Conservation (phyloP, 169 alveolate species). For the Plasmodium fragile region DNA sequence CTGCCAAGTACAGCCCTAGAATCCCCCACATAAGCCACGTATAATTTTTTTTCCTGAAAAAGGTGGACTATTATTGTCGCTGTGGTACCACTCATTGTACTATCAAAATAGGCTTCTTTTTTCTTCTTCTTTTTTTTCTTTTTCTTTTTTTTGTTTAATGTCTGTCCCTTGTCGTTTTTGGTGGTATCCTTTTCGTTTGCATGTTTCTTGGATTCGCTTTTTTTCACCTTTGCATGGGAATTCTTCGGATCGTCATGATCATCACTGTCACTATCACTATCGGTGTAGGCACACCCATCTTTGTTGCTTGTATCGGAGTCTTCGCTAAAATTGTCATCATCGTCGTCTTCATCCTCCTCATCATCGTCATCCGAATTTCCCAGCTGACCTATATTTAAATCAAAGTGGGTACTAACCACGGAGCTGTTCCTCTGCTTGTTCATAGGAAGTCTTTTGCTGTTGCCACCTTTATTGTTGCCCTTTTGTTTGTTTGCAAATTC, state of each 20-base stretch:
- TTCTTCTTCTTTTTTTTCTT: slow-evolving; percentile 49
- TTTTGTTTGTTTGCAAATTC: not conserved
- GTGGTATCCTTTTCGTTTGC: slow-evolving; percentile 12
- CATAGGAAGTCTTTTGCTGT: not conserved
- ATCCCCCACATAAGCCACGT: slow-evolving; percentile 91
- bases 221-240: not conserved
- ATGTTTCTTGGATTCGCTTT: slow-evolving; percentile 6
- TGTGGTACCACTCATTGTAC: slow-evolving; percentile 87
- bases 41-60: slow-evolving; percentile 77
- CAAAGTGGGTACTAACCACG: not conserved
- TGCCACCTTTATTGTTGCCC: not conserved
- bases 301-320: not conserved
- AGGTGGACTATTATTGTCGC: slow-evolving; percentile 82
- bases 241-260: slow-evolving; percentile 1
- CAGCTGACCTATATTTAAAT: not conserved
- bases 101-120: slow-evolving; percentile 79
- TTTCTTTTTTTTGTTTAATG: slow-evolving; percentile 8
- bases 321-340: slow-evolving; percentile 2
- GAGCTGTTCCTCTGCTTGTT: not conserved
- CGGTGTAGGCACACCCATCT: not conserved
- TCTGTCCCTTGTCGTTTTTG: slow-evolving; percentile 14
- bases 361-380: not conserved
- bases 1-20: slow-evolving; percentile 89
- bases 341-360: not conserved
- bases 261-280: slow-evolving; percentile 19